A percentile compares a stretch with the other conserved stretches of the same genome.
Conservation (phyloP, 2,329 filamentous ascomycete species). For the Talaromyces sp. region DNA sequence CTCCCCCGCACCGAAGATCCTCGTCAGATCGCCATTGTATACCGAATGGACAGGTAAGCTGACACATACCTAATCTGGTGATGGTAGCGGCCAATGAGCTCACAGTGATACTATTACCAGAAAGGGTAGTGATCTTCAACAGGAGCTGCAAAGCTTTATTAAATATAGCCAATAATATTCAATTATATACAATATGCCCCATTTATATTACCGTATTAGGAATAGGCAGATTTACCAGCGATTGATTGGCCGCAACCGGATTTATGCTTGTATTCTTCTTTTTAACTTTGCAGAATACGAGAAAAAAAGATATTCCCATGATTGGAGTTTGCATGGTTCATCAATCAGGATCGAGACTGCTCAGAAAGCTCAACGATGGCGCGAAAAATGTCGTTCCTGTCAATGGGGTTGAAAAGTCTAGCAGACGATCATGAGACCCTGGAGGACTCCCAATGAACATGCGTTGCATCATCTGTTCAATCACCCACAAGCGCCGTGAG, state of each 20-base stretch:
- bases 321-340: not conserved
- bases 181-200: not conserved
- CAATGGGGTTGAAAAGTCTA: constrained; percentile 52
- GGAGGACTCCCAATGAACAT: constrained; percentile 55
- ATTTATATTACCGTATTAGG: not conserved
- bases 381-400: constrained; percentile 55
- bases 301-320: not conserved
- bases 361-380: constrained; percentile 39
- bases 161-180: not conserved
- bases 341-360: constrained; percentile 11
- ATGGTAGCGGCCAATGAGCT: not conserved
- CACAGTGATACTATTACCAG: not conserved
- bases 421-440: constrained; percentile 52
- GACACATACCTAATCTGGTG: not conserved
- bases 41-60: not conserved
- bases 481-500: constrained; percentile 50
- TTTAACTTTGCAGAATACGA: not conserved
- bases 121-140: constrained; percentile 9
- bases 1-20: not conserved
- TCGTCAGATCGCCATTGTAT: not conserved
- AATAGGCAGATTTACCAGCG: not conserved
- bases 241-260: not conserved
- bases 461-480: constrained; percentile 54
- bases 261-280: not conserved
- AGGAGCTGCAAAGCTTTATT: not conserved